Evolutionary conservation across 805 yeast species (phyloP), one percentile per base, ranked within the genome.

Genomic region (Teunomyces tritomae): DNA sequence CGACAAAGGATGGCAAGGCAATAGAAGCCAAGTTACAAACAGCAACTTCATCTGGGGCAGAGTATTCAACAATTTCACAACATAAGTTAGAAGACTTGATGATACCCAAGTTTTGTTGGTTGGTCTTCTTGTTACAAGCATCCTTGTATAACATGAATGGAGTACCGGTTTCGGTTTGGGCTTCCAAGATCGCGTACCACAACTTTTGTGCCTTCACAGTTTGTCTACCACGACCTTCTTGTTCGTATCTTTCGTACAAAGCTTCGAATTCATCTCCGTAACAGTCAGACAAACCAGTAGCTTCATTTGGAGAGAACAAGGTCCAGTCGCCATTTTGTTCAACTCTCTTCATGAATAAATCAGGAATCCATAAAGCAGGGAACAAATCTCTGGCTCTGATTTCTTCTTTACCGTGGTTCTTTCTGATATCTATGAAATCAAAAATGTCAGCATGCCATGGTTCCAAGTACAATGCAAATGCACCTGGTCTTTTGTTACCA

Each of bases 401-500:
- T 62, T 80, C 85, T 63, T 80, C 85, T 59, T 80, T 80, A 57
- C 85, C 85, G 61, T 80, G 84, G 61, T 80, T 80, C 67, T 80
- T 80, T 65, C 84, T 72, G 53, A 80, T 76, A 58, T 80, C 84
- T 48, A 80, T 71, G 55, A 80, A 79, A 49, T 80, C 84, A 55
- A 80, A 76, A 52, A 80, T 73, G 61, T 80, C 84, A 6, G 82
- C 66, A 60, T 80, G 85, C 85, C 85, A 80, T 59, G 85, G 84
- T 64, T 80, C 85, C 44, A 79, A 61, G 63, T 80, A 80, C 45
- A 80, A 63, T 16, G 84, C 84, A 63, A 80, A 78, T 10, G 84
- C 84, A 59, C 85, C 85, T 11, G 85, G 85, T 63, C 85, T 69
- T 66, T 80, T 80, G 65, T 80, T 80, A 56, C 85, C 85, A 61